Evolutionary conservation across 371 early-diverging fungal species (phyloP), one percentile per base, ranked within the genome.

Genomic region (Haplosporangium sp.): DNA sequence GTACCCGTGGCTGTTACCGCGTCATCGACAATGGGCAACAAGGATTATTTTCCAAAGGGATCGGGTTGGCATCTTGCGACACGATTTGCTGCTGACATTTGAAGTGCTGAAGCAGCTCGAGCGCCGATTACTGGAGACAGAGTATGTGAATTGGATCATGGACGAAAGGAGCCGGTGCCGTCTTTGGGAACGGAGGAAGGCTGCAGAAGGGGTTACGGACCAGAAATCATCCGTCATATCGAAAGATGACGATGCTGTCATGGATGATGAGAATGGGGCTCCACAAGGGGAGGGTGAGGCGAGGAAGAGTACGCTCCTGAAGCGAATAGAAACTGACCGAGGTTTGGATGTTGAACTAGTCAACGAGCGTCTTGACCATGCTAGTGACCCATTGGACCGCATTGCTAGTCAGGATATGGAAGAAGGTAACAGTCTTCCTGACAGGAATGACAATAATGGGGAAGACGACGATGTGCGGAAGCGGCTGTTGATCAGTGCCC

Each of bases 61-160:
- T 51, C 81, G 87, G 29, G 67, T 89, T 2, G 89, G 86, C 2
- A 85, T 87, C 69, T 67, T 89, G 59, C 81, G 89, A 40, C 85
- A 89, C 58, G 87, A 89, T 69, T 75, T 84, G 20, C 61, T 89
- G 65, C 83, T 86, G 37, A 82, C 86, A 21, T 89, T 89, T 70
- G 85, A 85, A 43, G 68, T 84, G 6, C 80, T 89, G 37, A 89
- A 87, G 55, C 83, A 87, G 56, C 74, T 87, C 9, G 89, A 89
- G 67, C 80, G 81, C 18, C 84, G 84, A 29, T 62, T 89, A 38
- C 55, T 87, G 55, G 86, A 87, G 52, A 83, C 85, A 9, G 89
- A 87, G 64, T 89, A 87, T 58, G 69, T 84, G 46, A 89, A 89
- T 52, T 89, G 89, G 89, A 61, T 89, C 54, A 79, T 89, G 83